Evolutionary conservation across 2,329 filamentous ascomycete genomes (phyloP), one percentile per base, ranked within the genome.

Genomic region (Fusarium falciforme): DNA sequence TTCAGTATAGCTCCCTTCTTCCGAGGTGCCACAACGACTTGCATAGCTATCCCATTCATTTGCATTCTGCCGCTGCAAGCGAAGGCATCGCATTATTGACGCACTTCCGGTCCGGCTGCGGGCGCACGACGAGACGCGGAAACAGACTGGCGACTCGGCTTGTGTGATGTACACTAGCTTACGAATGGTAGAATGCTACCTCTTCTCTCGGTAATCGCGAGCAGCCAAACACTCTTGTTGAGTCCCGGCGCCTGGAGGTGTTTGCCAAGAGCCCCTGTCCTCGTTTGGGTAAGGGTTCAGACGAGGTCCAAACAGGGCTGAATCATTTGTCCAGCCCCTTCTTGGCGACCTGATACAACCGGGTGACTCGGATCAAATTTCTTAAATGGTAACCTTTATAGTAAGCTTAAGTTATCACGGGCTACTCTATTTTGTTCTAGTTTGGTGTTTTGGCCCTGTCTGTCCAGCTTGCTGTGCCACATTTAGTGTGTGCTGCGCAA

Each of bases 261-360:
- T n/a, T 33, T 49, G 61, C 61, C 61, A 55, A 63, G 61, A 17
- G 7, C 61, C 16, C 29, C 20, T 40, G 38, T 54, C 35, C 60
- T 52, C n/a, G 35, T 63, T 63, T 42, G 61, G 47, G 61, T 33
- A 63, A 57, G 47, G 61, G 61, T 54, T 62, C 44, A 49, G 44
- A 49, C 44, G 44, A 49, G 44, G 47, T 25, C 17, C 44, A 62
- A 35, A 63, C 61, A 57, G 61, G 61, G 61, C 61, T 63, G 61
- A 55, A 55, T 52, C 61, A 55, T 12, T 12, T 16, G 17, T 42
- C 16, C 17, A 29, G 17, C 22, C 47, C 44, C 22, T 54, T 62
- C 42, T 52, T 55, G 22, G 29, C 16, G 20, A 55, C 22, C 33
- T 54, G 47, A 38, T 22, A 42, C 47, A 38, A 27, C n/a, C 36